Base-by-base conservation (phyloP, 176 grass and related monocot genomes). In the Triticum dicoccoides region DNA sequence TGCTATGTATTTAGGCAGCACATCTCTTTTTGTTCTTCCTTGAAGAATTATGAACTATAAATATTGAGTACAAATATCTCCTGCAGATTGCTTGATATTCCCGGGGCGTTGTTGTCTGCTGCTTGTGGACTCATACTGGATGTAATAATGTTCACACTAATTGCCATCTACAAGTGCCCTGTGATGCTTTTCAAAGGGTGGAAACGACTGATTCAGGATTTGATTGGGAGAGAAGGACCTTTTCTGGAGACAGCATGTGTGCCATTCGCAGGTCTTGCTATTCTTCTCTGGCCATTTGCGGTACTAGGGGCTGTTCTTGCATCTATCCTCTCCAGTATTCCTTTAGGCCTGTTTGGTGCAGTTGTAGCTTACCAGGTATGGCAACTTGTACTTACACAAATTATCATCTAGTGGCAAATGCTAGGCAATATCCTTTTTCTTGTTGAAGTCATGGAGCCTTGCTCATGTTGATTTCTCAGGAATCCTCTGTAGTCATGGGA, bases 161-260 rank as follows among this genome's bases (percentile, higher is more conserved):
- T 96, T 83, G 92, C 97, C 62, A 33, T 94, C n/a, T 94, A 87
- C 85, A 99, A 99, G 72, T 88, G 79, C 83, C 97, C 97, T 27
- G 90, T 94, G 77, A 99, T 99, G 97, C 94, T 99, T 82, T 88
- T 99, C 79, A 99, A 99, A 91, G 97, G 97, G 78, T 99, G 97
- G 97, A 91, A 90, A 54, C 84, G 97, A 47, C 81, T 99, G 59
- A 83, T 96, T 74, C 89, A 96, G 45, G 97, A 99, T 84, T 82
- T 99, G 80, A 89, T 99, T 68, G 93, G 97, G 38, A 84, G 97
- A 86, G 97, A 96, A 80, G 97, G 97, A 20, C 97, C 94, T 15
- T 99, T 99, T 76, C 66, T 96, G 82, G 97, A 99, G 82, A 99
- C 97, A 14, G 97, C 94, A 10, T 99, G 97, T 77, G 97, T 99